phyloP scores from a whole-genome alignment of 2,329 filamentous ascomycete species.

The Phaeophleospora eucalypticola region DNA sequence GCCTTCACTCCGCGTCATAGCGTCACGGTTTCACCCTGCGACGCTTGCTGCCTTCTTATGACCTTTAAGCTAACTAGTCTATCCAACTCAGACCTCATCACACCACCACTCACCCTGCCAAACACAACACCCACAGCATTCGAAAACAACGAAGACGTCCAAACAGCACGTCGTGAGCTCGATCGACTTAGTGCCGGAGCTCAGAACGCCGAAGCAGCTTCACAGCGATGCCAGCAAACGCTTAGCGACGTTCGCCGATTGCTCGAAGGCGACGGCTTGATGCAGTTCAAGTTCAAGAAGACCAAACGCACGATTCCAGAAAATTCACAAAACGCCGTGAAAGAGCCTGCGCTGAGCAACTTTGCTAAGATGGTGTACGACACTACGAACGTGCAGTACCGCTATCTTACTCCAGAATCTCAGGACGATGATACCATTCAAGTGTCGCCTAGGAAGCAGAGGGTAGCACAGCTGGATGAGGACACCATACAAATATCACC shows the following conservation, averaged over 20 bases:
- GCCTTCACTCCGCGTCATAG: conserved; percentile 4
- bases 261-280: conserved; percentile 65
- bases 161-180: conserved; percentile 43
- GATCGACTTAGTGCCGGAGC: conserved; percentile 70
- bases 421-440: background rate
- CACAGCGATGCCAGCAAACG: conserved; percentile 65
- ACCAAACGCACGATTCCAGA: conserved; percentile 12
- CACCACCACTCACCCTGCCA: conserved; percentile 41
- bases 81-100: conserved; percentile 40
- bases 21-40: conserved; percentile 1
- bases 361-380: conserved; percentile 55
- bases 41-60: background rate
- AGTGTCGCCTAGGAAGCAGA: background rate
- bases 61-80: conserved; percentile 4
- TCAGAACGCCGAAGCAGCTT: conserved; percentile 52
- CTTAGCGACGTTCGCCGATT: conserved; percentile 72
- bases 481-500: background rate
- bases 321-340: conserved; percentile 9
- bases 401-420: conserved; percentile 29
- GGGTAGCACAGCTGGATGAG: background rate
- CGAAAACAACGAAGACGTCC: conserved; percentile 19
- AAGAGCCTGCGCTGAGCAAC: conserved; percentile 40
- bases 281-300: conserved; percentile 55
- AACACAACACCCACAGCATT: conserved; percentile 37
- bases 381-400: conserved; percentile 36